A percentile compares a stretch with the other conserved stretches of the same genome.
These are phyloP conservation scores for Hypoxylon crocopeplum DNA, from an alignment of 495 filamentous ascomycete species.

Conservation along the genomic window DNA sequence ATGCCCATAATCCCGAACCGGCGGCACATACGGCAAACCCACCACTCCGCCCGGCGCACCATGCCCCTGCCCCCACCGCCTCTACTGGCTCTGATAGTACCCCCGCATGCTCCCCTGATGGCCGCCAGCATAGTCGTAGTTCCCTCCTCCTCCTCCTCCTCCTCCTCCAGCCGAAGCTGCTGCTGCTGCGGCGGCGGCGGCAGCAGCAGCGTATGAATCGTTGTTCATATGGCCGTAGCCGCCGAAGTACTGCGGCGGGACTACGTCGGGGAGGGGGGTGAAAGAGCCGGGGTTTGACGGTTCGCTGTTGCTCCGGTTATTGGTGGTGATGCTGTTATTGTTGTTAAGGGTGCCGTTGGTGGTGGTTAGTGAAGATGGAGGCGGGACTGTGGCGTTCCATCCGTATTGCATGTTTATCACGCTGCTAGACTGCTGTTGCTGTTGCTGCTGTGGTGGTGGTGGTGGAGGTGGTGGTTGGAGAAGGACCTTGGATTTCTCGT, in stretches of 20 bases:
- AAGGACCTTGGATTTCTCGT: slow-evolving; percentile 5
- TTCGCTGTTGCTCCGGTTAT: neutral
- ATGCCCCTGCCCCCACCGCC: neutral
- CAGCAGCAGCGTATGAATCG: neutral
- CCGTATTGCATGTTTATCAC: neutral
- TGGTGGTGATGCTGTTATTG: neutral
- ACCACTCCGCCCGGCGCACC: neutral
- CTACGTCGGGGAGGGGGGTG: neutral
- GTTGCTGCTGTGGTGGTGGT: neutral
- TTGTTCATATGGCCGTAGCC: neutral
- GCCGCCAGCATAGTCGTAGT: neutral
- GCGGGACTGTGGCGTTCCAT: neutral
- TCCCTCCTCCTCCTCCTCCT: too few species aligned
- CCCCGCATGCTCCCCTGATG: neutral
- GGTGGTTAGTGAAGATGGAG: neutral
- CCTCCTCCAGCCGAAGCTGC: too few species aligned
- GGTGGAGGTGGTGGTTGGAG: neutral
- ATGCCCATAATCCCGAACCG: neutral
- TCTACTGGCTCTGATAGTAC: neutral
- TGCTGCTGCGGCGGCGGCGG: neutral
- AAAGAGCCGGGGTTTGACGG: neutral
- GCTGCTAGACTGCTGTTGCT: neutral
- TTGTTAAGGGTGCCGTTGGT: neutral
- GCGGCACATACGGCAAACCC: neutral
- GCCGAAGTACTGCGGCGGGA: slow-evolving; percentile 9